A percentile compares a stretch with the other conserved stretches of the same genome.
Conservation (phyloP, 2,329 filamentous ascomycete species). For the Claviceps maximensis region DNA sequence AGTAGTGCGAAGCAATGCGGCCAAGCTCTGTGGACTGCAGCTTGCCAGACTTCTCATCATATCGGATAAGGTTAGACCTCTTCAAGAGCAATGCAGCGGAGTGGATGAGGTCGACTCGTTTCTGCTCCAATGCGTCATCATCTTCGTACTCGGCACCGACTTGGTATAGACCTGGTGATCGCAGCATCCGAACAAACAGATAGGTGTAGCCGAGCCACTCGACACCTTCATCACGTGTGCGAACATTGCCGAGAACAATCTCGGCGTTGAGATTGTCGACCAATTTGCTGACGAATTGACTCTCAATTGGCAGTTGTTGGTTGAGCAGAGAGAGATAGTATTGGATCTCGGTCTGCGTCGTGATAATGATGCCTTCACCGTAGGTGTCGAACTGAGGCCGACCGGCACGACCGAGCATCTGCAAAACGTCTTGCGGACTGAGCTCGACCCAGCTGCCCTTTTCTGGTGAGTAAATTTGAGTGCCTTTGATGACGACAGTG, state of each 20-base stretch:
- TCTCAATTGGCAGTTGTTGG: slow-evolving; percentile 94
- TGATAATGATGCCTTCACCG: slow-evolving; percentile 97
- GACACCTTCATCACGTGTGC: slow-evolving; percentile 87
- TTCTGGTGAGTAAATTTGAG: slow-evolving; percentile 93
- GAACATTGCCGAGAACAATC: slow-evolving; percentile 84
- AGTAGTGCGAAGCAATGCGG: slow-evolving; percentile 94
- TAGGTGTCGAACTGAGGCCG: slow-evolving; percentile 95
- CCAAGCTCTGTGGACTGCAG: slow-evolving; percentile 88
- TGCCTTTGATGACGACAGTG: slow-evolving; percentile 98
- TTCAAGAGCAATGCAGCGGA: slow-evolving; percentile 81
- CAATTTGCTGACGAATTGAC: slow-evolving; percentile 82
- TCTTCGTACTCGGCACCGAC: slow-evolving; percentile 93
- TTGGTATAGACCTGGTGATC: slow-evolving; percentile 87
- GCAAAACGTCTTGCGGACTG: slow-evolving; percentile 91
- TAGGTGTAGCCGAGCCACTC: slow-evolving; percentile 99
- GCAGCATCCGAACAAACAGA: slow-evolving; percentile 92
- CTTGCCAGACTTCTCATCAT: slow-evolving; percentile 84
- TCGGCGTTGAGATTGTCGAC: slow-evolving; percentile 96
- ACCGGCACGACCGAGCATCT: slow-evolving; percentile 96
- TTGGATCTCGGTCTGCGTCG: slow-evolving; percentile 84
- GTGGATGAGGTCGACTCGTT: slow-evolving; percentile 92
- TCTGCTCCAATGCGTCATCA: slow-evolving; percentile 83
- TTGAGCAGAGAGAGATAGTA: slow-evolving; percentile 96
- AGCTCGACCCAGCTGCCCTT: slow-evolving; percentile 98
- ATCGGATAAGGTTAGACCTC: slow-evolving; percentile 80